phyloP scores from a whole-genome alignment of 208 protist species.

The Trichomonas vaginalis region DNA sequence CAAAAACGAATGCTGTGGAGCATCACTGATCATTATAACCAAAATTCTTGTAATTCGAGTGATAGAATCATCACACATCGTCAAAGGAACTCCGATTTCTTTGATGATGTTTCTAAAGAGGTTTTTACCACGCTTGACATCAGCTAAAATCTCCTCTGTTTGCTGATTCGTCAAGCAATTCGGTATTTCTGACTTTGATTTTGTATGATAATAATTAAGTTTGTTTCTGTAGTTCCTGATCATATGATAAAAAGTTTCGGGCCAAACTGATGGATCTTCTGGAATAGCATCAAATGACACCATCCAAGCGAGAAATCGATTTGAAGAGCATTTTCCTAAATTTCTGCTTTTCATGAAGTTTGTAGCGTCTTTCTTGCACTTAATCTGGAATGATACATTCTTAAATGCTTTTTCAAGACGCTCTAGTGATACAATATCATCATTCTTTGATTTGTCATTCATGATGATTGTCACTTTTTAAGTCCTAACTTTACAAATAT shows the following conservation, averaged over 20 bases:
- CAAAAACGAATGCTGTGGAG: neutral
- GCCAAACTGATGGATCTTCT: neutral
- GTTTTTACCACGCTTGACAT: neutral
- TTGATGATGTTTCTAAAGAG: neutral
- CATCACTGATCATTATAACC: neutral
- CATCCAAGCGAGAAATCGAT: neutral
- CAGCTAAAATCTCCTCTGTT: neutral
- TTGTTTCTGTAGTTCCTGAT: neutral
- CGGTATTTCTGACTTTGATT: neutral
- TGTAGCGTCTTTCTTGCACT: neutral
- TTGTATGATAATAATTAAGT: neutral
- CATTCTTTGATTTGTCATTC: neutral
- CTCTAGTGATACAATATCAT: neutral
- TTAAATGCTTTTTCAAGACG: neutral
- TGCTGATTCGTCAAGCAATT: neutral
- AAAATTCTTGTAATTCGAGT: neutral
- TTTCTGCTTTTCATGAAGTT: neutral
- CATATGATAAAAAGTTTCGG: neutral
- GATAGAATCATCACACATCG: neutral
- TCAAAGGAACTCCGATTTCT: neutral
- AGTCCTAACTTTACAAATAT: neutral
- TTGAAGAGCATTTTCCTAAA: neutral
- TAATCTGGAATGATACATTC: neutral
- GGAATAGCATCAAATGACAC: neutral
- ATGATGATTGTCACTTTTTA: neutral